Percentiles rank a stretch among this genome's conserved stretches.
These are phyloP conservation scores for Blastomyces gilchristii DNA, from an alignment of 2,329 filamentous ascomycete species.

Conservation along the genomic window DNA sequence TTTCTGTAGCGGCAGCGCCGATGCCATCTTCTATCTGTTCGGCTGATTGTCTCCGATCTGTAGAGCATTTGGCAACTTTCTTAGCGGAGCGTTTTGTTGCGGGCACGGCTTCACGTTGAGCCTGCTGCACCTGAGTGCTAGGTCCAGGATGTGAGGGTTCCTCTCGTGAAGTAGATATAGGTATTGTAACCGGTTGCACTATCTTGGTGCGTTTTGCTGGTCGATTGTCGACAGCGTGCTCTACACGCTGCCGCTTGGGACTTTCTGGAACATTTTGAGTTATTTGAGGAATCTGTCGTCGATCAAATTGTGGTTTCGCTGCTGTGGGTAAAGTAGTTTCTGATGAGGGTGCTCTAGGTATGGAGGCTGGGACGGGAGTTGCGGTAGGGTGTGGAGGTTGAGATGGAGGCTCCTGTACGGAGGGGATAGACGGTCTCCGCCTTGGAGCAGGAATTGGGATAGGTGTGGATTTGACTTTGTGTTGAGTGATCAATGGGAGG, in stretches of 20 bases:
- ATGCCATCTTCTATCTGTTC: slow-evolving; percentile 18
- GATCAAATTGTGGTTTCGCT: background rate
- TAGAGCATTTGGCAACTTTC: slow-evolving; percentile 12
- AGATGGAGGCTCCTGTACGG: slow-evolving; percentile 7
- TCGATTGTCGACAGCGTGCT: slow-evolving; percentile 16
- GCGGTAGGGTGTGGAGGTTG: slow-evolving; percentile 7
- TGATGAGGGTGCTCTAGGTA: background rate
- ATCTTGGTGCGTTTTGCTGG: slow-evolving; percentile 25
- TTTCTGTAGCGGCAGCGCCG: slow-evolving; percentile 16
- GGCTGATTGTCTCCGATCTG: slow-evolving; percentile 7
- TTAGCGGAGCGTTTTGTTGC: slow-evolving; percentile 16
- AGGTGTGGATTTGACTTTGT: slow-evolving; percentile 12
- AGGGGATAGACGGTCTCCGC: slow-evolving; percentile 19
- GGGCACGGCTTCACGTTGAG: background rate
- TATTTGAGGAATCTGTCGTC: background rate
- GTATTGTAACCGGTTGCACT: slow-evolving; percentile 9
- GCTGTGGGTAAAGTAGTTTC: background rate
- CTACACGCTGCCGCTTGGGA: background rate
- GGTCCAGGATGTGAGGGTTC: background rate
- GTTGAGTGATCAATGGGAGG: slow-evolving; percentile 1
- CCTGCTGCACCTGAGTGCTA: background rate
- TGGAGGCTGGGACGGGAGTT: slow-evolving; percentile 10
- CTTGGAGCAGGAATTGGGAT: slow-evolving; percentile 24
- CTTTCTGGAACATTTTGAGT: background rate
- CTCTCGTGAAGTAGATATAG: background rate